phyloP scores from a whole-genome alignment of 2,329 filamentous ascomycete genomes.

The Eurotiales sp. region DNA sequence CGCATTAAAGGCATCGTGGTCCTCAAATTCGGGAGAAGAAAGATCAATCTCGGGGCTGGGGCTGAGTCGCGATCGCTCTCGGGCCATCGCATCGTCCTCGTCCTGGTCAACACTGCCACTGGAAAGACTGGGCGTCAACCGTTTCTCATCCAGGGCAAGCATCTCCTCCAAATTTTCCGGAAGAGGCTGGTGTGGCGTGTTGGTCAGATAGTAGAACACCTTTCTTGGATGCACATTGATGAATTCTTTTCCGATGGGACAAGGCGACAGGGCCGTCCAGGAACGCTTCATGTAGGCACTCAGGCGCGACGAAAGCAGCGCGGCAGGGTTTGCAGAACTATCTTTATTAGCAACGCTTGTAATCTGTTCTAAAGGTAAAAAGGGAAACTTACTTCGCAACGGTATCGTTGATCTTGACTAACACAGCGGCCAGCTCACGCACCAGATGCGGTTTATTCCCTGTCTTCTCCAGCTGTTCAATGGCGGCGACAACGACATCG shows the following conservation, averaged over 20 bases:
- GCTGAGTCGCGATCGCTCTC: slow-evolving; percentile 65
- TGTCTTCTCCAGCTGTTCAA: slow-evolving; percentile 82
- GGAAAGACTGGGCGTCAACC: slow-evolving; percentile 82
- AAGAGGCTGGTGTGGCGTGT: slow-evolving; percentile 76
- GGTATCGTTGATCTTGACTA: slow-evolving; percentile 71
- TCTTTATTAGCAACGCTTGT: slow-evolving; percentile 1
- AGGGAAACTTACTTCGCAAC: slow-evolving; percentile 77
- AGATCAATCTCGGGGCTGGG: slow-evolving; percentile 92
- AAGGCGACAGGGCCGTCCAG: slow-evolving; percentile 73
- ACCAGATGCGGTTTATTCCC: slow-evolving; percentile 91
- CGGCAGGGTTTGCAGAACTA: slow-evolving; percentile 87
- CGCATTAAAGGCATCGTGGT: slow-evolving; percentile 50
- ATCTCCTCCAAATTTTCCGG: slow-evolving; percentile 60
- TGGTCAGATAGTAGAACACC: slow-evolving; percentile 94
- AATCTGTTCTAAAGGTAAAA: slow-evolving; percentile 8
- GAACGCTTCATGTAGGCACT: slow-evolving; percentile 84
- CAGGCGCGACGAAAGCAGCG: slow-evolving; percentile 89
- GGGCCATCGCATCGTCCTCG: slow-evolving; percentile 58
- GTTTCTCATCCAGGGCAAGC: slow-evolving; percentile 51
- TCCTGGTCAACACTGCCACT: slow-evolving; percentile 70
- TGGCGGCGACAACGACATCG: slow-evolving; percentile 88
- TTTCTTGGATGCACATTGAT: slow-evolving; percentile 89
- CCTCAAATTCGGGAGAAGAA: slow-evolving; percentile 77
- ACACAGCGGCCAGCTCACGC: slow-evolving; percentile 81
- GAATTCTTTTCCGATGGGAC: slow-evolving; percentile 87